Base-by-base conservation (phyloP, 768 basidiomycete genomes). In the Leccinum aurantiacum region DNA sequence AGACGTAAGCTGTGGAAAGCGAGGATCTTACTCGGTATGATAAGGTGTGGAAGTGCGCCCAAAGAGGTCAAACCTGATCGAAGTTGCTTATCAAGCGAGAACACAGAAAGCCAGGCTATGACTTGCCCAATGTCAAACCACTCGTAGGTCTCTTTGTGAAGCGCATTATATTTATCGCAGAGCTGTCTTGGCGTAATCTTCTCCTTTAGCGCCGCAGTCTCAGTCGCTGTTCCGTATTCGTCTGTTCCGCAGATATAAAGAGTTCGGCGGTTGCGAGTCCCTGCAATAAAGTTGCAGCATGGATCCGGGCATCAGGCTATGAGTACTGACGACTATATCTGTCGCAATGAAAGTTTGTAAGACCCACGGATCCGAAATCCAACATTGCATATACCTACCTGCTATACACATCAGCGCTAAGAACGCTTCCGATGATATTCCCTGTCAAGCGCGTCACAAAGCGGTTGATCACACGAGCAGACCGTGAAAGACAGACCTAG, bases 201-300 rank as follows among this genome's bases (percentile, higher is more conserved):
- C 71, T 96, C 93, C 70, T 94, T 93, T 60, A 93, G 74, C 4
- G 97, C 96, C 74, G 97, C 95, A 3, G 95, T 98, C 79, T 99
- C 97, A 1, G 97, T 97, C 1, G 97, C 96, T 7, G 97, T 99
- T n/a, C 97, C 97, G 68, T 99, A 99, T 75, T 99, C 97, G 71
- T 99, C 97, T 4, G 97, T 98, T 27, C 97, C 97, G 74, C 97
- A 99, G 58, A 99, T 83, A 72, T 96, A 99, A 33, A 98, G 80
- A 0, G 94, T 96, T 48, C 88, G 86, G 67, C 90, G 81, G 79
- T 98, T 97, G 68, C 90, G 80, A 31, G 93, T 90, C 35, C 86
- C 73, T 74, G 53, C 1, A 13, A 61, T 47, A 46, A 29, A 41
- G 46, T 50, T 60, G 67, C 15, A 47, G 58, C 19, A 48, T 25